A percentile compares a stretch with the other conserved stretches of the same genome.
Conservation (phyloP, 129 eudicot species). For the Escallonia herrerae region DNA sequence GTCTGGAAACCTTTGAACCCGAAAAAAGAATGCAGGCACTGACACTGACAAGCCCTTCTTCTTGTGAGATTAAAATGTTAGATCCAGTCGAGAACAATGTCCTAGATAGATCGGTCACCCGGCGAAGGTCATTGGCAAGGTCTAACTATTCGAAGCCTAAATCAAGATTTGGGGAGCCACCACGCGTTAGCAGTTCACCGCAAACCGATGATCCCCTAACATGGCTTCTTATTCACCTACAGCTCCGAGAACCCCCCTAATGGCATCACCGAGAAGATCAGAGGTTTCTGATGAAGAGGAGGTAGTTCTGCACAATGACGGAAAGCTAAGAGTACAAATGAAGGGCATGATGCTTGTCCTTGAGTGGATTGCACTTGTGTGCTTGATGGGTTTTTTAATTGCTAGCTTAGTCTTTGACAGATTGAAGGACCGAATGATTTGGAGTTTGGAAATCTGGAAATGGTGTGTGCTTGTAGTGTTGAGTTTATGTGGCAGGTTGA, state of each 20-base stretch:
- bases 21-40: constrained; percentile 20
- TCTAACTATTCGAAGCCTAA: constrained; percentile 39
- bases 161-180: constrained; percentile 48
- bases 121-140: constrained; percentile 15
- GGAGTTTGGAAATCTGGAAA: constrained; percentile 64
- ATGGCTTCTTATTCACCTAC: constrained; percentile 37
- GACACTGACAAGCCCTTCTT: constrained; percentile 13
- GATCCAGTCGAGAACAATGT: constrained; percentile 16
- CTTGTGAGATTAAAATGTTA: constrained; percentile 16
- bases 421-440: constrained; percentile 15
- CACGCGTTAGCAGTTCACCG: constrained; percentile 21
- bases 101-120: constrained; percentile 13
- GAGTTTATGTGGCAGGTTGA: constrained; percentile 63
- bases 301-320: too few species aligned
- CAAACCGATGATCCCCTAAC: constrained; percentile 13
- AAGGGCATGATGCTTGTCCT: constrained; percentile 28
- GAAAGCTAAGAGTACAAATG: constrained; percentile 27
- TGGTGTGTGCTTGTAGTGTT: constrained; percentile 66
- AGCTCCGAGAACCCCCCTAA: too few species aligned
- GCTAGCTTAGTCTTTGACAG: constrained; percentile 34
- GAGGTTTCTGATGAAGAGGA: too few species aligned
- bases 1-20: constrained; percentile 12
- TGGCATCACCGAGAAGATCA: constrained; percentile 49
- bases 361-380: constrained; percentile 36
- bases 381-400: constrained; percentile 31